Base-by-base conservation (phyloP, 768 basidiomycete species). In the Boletus rufocinnamomeus region DNA sequence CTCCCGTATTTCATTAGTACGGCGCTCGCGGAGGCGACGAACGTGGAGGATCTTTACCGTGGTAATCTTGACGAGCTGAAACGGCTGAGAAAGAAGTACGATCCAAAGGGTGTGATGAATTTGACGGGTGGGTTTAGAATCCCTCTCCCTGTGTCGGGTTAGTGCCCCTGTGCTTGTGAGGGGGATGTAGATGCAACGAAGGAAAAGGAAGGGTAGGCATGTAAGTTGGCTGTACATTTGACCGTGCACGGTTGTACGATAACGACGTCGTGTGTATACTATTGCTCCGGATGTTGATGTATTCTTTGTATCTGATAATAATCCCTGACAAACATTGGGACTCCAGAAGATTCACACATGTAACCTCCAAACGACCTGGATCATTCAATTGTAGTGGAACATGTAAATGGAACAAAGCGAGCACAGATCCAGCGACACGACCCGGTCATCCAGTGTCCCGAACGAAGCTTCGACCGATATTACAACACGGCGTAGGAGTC, bases 121-220 rank as follows among this genome's bases (percentile, higher is more conserved):
- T 37, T 55, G 30, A 38, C 61, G 4, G 53, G 61, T 17, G 65
- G 65, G 10, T 66, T 66, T 32, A 66, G 37, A 41, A 66, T 66
- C 32, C 64, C 61, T 54, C 48, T 43, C 7, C 40, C 41, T 34
- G 50, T 14, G 6, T 8, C 13, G n/a, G 14, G 23, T 43, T 30
- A 19, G 28, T 1, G 6, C 3, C 13, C 19, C 32, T 2, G 32
- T 10, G 23, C 16, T 37, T 0, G 17, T 5, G 50, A 27, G 25
- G 25, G 19, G 25, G 6, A n/a, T 5, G 25, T 1, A 7, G 25
- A 25, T 19, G 17, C 50, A 19, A 34, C 34, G 10, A 8, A 50
- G 49, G 14, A 47, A 19, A 1, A 6, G n/a, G 19, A 11, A n/a
- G 48, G 8, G 48, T 49, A 10, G n/a, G 48, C 21, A 49, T 23